These are phyloP conservation scores for Hypoxylon intermedium DNA, from an alignment of 495 filamentous ascomycete species.

Conservation along the genomic window DNA sequence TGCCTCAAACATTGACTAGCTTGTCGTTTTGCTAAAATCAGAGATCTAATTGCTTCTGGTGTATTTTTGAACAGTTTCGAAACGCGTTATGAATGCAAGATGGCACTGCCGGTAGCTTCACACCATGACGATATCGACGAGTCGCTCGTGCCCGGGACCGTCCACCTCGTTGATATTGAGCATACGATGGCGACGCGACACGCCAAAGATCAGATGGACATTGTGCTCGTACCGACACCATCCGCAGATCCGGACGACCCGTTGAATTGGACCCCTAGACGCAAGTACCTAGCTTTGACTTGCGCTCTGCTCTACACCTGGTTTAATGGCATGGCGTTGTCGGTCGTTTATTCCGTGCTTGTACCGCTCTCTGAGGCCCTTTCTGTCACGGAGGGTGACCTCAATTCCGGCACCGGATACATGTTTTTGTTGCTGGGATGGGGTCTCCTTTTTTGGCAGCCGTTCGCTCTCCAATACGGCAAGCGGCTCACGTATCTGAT, in stretches of 20 bases:
- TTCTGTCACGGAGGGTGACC: conserved; percentile 55
- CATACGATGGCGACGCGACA: conserved; percentile 49
- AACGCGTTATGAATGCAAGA: conserved; percentile 6
- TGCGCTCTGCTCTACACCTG: conserved; percentile 64
- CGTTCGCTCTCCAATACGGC: conserved; percentile 69
- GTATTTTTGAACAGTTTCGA: not conserved
- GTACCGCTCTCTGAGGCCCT: conserved; percentile 64
- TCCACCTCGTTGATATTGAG: conserved; percentile 62
- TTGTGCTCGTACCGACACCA: conserved; percentile 66
- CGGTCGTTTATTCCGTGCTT: conserved; percentile 68
- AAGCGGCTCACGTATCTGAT: conserved; percentile 69
- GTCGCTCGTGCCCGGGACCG: conserved; percentile 59
- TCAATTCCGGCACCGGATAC: conserved; percentile 66
- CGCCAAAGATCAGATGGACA: conserved; percentile 54
- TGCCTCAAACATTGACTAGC: too few species aligned
- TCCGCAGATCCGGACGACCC: conserved; percentile 67
- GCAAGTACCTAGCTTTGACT: conserved; percentile 61
- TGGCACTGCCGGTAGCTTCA: conserved; percentile 19
- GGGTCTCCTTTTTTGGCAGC: conserved; percentile 74
- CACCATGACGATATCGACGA: conserved; percentile 45
- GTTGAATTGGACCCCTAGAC: conserved; percentile 64
- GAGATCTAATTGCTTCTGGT: too few species aligned
- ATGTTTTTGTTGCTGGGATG: conserved; percentile 69
- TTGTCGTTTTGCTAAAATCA: too few species aligned
- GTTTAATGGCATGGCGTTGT: conserved; percentile 64